Evolutionary conservation across 2,329 filamentous ascomycete genomes (phyloP).

Genomic region (Arachnopeziza araneosa): DNA sequence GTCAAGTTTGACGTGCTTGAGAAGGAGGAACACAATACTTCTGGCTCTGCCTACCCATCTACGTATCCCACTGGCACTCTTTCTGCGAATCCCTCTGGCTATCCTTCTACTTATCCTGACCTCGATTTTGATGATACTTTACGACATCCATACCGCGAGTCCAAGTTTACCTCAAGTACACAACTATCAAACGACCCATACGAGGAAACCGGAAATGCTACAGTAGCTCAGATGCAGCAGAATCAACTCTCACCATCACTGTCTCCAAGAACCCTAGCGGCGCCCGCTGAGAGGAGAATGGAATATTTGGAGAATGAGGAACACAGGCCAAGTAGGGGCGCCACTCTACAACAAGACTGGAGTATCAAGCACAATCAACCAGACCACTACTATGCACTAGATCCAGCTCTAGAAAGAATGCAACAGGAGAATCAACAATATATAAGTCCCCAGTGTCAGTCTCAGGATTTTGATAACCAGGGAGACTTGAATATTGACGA

Average conservation of each 20-base stretch:
- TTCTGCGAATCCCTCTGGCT: neutral
- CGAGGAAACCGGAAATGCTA: neutral
- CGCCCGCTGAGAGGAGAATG: neutral
- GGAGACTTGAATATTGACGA: neutral
- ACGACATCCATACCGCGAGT: neutral
- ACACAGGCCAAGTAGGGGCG: neutral
- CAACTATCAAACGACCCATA: neutral
- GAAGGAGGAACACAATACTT: too few species aligned
- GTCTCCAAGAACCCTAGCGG: neutral
- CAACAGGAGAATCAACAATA: neutral
- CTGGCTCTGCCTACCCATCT: neutral
- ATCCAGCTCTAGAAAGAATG: neutral
- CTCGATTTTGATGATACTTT: neutral
- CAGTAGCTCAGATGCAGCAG: neutral
- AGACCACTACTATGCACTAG: neutral
- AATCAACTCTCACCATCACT: neutral
- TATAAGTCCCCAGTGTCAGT: neutral
- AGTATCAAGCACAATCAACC: neutral
- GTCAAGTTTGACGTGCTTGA: neutral
- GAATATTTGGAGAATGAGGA: neutral
- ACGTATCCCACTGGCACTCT: too few species aligned
- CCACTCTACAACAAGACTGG: neutral
- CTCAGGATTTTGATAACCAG: neutral
- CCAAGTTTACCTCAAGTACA: neutral
- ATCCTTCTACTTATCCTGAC: neutral